Evolutionary conservation across 352 stramenopile genomes (phyloP), one percentile per base, ranked within the genome.

Genomic region (Pythium angustatum): DNA sequence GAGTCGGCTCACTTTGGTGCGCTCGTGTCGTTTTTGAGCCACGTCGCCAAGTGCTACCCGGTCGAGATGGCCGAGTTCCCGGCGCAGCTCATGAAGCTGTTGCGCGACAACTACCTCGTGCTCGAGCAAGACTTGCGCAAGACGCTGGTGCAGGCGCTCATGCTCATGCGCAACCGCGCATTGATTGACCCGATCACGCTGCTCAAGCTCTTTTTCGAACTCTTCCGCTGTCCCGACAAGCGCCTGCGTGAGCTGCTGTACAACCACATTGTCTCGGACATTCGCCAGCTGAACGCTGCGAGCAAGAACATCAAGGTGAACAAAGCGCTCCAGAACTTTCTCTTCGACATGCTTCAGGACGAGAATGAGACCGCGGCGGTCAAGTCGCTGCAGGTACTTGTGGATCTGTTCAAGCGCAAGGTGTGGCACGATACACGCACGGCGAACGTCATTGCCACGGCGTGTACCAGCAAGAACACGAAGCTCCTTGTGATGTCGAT

Each of bases 341-440:
- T 99, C 47, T 98, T 98, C 65, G 82, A 93, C 15, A 96, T 99
- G 77, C 84, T 99, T 1, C 80, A 94, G 53, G 91, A 96, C 50
- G 88, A 95, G 59, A 90, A 88, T 66, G 88, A 95, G 40, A 68
- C 84, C 55, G 91, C 80, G 12, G 91, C 83, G 30, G 84, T 90
- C 73, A 97, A 96, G 79, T 97, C 83, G 54, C 72, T 98, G 44
- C 90, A 97, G 71, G 91, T 98, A 53, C 78, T 98, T 34, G 85
- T 98, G 28, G 94, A 99, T 51, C 83, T 99, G 7, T 99, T 99
- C 75, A 94, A 98, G 66, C 83, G 84, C 65, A 93, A 94, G 55
- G 93, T 99, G 26, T 99, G 97, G 97, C 98, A 94, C 51, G 97
- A 99, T 75, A 91, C 94, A 62, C 87, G 95, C 38, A 98, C 92